Conservation (phyloP, 164 flowering plant genomes). For the grape (Vitis vinifera) region DNA sequence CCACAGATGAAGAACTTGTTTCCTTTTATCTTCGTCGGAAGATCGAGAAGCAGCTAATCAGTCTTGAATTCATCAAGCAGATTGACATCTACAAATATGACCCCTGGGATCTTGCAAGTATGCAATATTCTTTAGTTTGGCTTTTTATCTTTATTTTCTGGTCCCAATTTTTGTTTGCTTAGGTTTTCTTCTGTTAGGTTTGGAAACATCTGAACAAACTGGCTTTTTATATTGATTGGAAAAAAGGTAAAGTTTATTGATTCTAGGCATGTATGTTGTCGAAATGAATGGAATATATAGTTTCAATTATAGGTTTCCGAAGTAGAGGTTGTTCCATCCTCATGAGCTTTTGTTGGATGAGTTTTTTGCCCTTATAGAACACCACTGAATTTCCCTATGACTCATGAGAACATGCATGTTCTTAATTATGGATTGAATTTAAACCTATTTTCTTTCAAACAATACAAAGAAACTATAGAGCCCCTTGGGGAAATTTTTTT, state of each 20-base stretch:
- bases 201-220: neutral
- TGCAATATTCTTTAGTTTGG: slow-evolving; percentile 7
- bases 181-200: neutral
- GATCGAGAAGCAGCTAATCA: slow-evolving; percentile 57
- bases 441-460: neutral
- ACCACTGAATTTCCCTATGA: too few relatives aligned
- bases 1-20: slow-evolving; percentile 86
- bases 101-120: slow-evolving; percentile 98
- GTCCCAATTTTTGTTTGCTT: neutral
- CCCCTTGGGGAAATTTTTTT: too few relatives aligned
- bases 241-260: too few relatives aligned
- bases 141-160: neutral
- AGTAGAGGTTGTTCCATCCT: too few relatives aligned
- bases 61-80: slow-evolving; percentile 68
- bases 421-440: neutral
- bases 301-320: too few relatives aligned
- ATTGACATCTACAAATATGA: slow-evolving; percentile 80
- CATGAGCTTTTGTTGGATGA: too few relatives aligned
- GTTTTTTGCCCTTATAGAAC: neutral
- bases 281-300: too few relatives aligned
- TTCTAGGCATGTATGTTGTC: too few relatives aligned
- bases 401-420: neutral
- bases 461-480: neutral
- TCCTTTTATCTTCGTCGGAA: slow-evolving; percentile 77
- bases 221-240: too few relatives aligned